Percentiles rank a stretch among this genome's conserved stretches.
Evolutionary conservation across 1,139 yeast species (phyloP).

Genomic region (Lodderomyces theae): DNA sequence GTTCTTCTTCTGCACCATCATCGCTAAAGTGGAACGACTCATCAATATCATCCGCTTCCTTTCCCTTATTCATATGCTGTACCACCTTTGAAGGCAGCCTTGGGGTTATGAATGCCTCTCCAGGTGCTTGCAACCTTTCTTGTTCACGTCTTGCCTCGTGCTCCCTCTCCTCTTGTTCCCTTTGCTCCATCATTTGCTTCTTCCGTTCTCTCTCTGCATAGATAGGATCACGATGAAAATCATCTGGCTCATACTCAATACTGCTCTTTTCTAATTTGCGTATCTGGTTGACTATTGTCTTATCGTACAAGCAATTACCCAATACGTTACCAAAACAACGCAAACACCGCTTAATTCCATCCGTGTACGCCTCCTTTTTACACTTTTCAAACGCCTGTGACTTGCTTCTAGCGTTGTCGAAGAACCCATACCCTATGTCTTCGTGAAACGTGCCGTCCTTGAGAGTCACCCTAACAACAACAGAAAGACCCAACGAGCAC

Average conservation of each 20-base stretch:
- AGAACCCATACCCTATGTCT: conserved; percentile 78
- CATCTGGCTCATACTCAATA: conserved; percentile 49
- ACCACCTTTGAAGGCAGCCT: conserved; percentile 13
- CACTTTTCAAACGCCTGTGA: conserved; percentile 79
- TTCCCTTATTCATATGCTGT: conserved; percentile 25
- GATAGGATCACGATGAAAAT: conserved; percentile 40
- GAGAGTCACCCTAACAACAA: conserved; percentile 67
- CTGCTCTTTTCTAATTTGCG: conserved; percentile 45
- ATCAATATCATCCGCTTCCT: conserved; percentile 40
- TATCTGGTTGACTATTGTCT: conserved; percentile 58
- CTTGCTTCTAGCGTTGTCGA: conserved; percentile 68
- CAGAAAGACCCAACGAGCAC: conserved; percentile 63
- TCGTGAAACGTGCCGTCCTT: conserved; percentile 77
- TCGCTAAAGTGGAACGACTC: conserved; percentile 70
- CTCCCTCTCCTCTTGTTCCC: conserved; percentile 7
- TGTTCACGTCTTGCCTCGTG: conserved; percentile 4
- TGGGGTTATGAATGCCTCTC: conserved; percentile 14
- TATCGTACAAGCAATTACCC: conserved; percentile 78
- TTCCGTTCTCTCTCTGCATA: conserved; percentile 31
- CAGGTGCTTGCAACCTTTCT: conserved; percentile 9
- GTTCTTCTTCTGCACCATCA: conserved; percentile 33
- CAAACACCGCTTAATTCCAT: conserved; percentile 72
- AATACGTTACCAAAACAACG: conserved; percentile 78
- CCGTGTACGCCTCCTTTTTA: conserved; percentile 79
- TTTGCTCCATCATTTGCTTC: conserved; percentile 13